A percentile compares a stretch with the other conserved stretches of the same genome.
Evolutionary conservation across 257 asterid species (phyloP).

Genomic region (Sherardia arvensis): DNA sequence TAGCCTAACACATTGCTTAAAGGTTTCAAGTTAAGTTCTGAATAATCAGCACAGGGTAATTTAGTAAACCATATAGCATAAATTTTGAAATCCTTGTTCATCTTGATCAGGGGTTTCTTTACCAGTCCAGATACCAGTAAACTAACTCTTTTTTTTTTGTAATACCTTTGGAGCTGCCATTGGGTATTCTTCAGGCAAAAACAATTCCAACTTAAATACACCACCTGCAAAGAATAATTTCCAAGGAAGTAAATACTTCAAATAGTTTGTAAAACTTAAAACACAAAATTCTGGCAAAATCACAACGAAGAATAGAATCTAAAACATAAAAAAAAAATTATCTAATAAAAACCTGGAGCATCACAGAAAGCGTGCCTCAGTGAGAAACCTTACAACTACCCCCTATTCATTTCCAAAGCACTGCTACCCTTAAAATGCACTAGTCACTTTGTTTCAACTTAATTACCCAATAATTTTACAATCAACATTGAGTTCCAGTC

Average conservation of each 20-base stretch:
- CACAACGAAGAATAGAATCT: background rate
- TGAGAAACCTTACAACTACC: background rate
- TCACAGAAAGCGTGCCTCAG: background rate
- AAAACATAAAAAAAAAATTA: background rate
- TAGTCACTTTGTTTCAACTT: background rate
- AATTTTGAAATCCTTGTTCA: background rate
- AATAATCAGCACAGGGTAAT: background rate
- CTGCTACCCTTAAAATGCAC: background rate
- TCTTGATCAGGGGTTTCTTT: background rate
- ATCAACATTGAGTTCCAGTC: background rate
- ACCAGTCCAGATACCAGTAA: background rate
- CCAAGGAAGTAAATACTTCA: background rate
- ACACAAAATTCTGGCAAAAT: background rate
- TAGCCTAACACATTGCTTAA: background rate
- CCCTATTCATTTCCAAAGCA: too few relatives aligned
- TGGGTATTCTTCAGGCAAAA: slow-evolving; percentile 95
- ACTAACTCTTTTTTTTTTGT: background rate
- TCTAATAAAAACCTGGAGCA: background rate
- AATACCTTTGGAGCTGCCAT: slow-evolving; percentile 99
- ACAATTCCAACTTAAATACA: slow-evolving; percentile 92
- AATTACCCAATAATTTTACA: background rate
- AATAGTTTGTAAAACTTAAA: background rate
- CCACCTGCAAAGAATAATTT: slow-evolving; percentile 50
- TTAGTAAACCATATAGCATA: background rate
- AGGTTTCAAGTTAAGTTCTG: background rate